A percentile compares a stretch with the other conserved stretches of the same genome.
phyloP scores from a whole-genome alignment of 202 grass and related monocot species.

The Tripidium arundinaceum region DNA sequence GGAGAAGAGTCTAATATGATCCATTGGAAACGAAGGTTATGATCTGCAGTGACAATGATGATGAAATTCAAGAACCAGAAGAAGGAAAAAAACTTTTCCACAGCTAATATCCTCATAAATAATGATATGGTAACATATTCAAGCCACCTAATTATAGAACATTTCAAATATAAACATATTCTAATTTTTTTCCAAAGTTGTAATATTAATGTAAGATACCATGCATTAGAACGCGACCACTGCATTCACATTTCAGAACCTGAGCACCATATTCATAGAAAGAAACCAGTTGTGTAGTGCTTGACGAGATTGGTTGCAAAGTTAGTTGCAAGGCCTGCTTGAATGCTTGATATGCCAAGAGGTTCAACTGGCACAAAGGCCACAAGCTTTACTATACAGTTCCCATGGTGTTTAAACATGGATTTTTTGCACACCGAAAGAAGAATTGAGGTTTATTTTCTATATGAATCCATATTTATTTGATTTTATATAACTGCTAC shows the following conservation, averaged over 20 bases:
- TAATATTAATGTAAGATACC: too few relatives aligned
- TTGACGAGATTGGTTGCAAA: too few relatives aligned
- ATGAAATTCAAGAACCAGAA: constrained; percentile 76
- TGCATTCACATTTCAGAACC: too few relatives aligned
- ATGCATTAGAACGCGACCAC: too few relatives aligned
- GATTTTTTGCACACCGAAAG: constrained; percentile 20
- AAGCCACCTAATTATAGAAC: too few relatives aligned
- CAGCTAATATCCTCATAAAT: constrained; percentile 43
- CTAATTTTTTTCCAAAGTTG: too few relatives aligned
- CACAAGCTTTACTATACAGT: constrained; percentile 2
- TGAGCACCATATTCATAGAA: too few relatives aligned
- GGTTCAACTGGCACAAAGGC: too few relatives aligned
- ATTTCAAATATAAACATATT: too few relatives aligned
- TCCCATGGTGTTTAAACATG: not conserved
- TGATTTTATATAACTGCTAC: constrained; percentile 38
- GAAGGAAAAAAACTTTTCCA: constrained; percentile 91
- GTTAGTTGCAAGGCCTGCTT: too few relatives aligned
- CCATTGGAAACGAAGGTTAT: constrained; percentile 77
- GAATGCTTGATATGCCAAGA: too few relatives aligned
- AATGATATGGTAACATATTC: constrained; percentile 70
- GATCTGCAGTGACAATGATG: constrained; percentile 84
- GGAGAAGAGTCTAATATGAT: constrained; percentile 98
- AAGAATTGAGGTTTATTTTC: not conserved
- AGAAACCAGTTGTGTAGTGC: too few relatives aligned
- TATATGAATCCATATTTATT: not conserved